Percentiles rank a stretch among this genome's conserved stretches.
phyloP scores from a whole-genome alignment of 805 yeast species.

The Lachancea kluyveri region DNA sequence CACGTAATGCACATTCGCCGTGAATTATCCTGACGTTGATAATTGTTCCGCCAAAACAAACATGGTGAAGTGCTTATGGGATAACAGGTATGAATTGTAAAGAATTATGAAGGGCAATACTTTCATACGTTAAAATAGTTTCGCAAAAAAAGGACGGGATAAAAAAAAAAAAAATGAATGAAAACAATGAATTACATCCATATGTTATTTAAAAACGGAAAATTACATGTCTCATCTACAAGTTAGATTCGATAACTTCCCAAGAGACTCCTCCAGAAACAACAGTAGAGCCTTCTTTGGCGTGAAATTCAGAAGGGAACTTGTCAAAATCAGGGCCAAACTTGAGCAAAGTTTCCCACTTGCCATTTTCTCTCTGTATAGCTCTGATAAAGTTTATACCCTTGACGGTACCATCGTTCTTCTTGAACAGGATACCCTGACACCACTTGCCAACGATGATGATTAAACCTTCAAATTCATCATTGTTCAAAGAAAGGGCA shows the following conservation, averaged over 20 bases:
- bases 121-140: too few species aligned
- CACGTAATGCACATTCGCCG: too few species aligned
- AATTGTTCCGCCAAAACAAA: too few species aligned
- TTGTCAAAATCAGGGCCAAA: conserved; percentile 23
- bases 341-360: conserved; percentile 10
- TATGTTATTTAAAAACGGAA: too few species aligned
- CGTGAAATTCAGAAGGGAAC: conserved; percentile 25
- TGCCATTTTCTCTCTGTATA: conserved; percentile 13
- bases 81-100: background rate
- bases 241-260: conserved; percentile 28
- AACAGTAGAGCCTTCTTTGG: conserved; percentile 19
- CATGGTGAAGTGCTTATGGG: too few species aligned
- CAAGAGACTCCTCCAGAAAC: conserved; percentile 21
- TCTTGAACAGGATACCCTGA: conserved; percentile 30
- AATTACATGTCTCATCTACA: conserved; percentile 1
- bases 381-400: conserved; percentile 28
- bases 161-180: too few species aligned
- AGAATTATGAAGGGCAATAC: too few species aligned
- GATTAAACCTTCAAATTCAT: conserved; percentile 24
- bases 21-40: too few species aligned
- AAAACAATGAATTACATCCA: too few species aligned
- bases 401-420: conserved; percentile 12
- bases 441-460: conserved; percentile 29
- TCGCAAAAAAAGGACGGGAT: too few species aligned
- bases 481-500: conserved; percentile 18